Evolutionary conservation across 441 rosid species (phyloP), one percentile per base, ranked within the genome.

Genomic region (Erodium texanum): DNA sequence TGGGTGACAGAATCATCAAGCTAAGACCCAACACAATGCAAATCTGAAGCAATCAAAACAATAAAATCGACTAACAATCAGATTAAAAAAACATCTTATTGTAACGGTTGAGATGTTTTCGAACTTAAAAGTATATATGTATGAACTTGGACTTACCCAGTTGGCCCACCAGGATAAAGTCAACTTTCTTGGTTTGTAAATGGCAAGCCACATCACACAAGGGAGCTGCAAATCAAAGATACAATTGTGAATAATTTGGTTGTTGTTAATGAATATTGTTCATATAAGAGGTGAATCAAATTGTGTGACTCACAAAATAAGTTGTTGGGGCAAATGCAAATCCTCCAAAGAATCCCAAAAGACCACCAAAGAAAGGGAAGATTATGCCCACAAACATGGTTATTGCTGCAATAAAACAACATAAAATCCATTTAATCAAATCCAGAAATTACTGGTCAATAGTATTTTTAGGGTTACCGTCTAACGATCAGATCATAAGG

Each of bases 331-430:
- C 87, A 71, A 83, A 87, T 12, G 87, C 92, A 50, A 87, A 82
- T 66, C 92, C 89, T 67, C 92, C 88, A 7, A 87, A 85, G 81
- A 87, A 87, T 20, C 86, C 88, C 6, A 87, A 89, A 62, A 85
- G 84, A 14, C 87, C 88, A 7, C 89, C 92, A 70, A 87, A 87
- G 80, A 87, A 87, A 2, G 92, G 92, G 66, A 87, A 76, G 63
- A 83, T 68, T 5, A 87, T 85, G 6, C 41, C 92, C 16, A 87
- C 73, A 61, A 82, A 83, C 89, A 87, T 85, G 0, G 92, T 87
- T 16, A 79, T 64, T 24, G 83, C 88, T 87, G 80, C 68, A 59
- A 70, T 22, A 5, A 9, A 70, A 73, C 68, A 59, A 70, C 23
- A 5, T 10, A 70, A 73, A 38, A 20, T 3, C 6, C 64, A 38